Percentiles rank a stretch among this genome's conserved stretches.
phyloP scores from a whole-genome alignment of 257 asterid species.

The Cordia subcordata region DNA sequence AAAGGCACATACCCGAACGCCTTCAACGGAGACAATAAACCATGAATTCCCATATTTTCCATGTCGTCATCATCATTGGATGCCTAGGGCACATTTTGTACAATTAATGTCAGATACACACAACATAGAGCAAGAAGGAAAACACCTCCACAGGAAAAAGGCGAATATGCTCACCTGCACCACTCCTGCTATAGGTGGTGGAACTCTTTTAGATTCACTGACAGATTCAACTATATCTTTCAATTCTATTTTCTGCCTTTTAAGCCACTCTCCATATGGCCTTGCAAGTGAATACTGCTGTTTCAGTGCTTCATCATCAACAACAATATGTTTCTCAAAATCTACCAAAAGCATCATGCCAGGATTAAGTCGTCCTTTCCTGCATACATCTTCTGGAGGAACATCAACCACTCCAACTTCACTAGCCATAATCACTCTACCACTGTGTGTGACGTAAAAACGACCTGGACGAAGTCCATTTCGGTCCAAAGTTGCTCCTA shows the following conservation, averaged over 20 bases:
- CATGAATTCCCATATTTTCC: constrained; percentile 89
- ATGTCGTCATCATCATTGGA: constrained; percentile 67
- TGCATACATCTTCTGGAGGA: constrained; percentile 89
- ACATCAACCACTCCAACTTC: constrained; percentile 99
- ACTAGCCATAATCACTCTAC: constrained; percentile 98
- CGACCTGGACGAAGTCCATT: constrained; percentile 99
- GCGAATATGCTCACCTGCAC: constrained; percentile 50
- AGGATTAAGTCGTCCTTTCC: constrained; percentile 98
- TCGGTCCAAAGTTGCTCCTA: constrained; percentile 97
- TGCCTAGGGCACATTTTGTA: constrained; percentile 33
- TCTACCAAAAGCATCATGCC: constrained; percentile 99
- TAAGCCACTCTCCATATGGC: constrained; percentile 94
- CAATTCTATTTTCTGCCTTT: constrained; percentile 74
- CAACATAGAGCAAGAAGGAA: not conserved
- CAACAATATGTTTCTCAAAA: constrained; percentile 94
- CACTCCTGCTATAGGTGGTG: constrained; percentile 80
- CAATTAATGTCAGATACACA: constrained; percentile 11
- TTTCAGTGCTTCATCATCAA: constrained; percentile 96
- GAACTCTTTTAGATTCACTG: constrained; percentile 50
- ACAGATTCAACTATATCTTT: constrained; percentile 87
- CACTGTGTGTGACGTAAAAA: constrained; percentile 92
- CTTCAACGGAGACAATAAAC: constrained; percentile 84
- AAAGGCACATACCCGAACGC: constrained; percentile 80
- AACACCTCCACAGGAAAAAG: not conserved
- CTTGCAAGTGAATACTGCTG: constrained; percentile 85